Base-by-base conservation (phyloP, 805 yeast genomes). In the Teunomyces stri region DNA sequence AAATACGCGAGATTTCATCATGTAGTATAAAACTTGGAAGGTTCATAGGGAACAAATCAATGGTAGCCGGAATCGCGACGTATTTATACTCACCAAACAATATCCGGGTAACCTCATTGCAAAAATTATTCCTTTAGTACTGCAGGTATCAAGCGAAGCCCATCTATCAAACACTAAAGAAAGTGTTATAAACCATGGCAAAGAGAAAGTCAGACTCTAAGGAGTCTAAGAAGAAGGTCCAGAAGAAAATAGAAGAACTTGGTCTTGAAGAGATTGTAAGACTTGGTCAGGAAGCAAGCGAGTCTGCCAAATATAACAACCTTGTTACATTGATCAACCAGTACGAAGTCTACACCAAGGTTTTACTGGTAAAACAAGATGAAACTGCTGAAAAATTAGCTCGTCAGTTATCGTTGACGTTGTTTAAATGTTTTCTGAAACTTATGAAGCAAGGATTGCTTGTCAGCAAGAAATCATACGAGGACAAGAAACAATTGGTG, bases 21-120 rank as follows among this genome's bases (percentile, higher is more conserved):
- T 77, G 55, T 69, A 65, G 72, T 75, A 69, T 77, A 76, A 78
- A 79, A 79, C 82, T 79, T 79, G 80, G 84, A 81, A 79, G 82
- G 84, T 37, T 77, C 81, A 78, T 78, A 74, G 62, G 66, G 65
- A 54, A 60, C 56, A 51, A 46, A 34, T 62, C 61, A 60, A 48
- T 15, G 45, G 43, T 25, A 48, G 40, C 42, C 25, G 45, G 27
- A 33, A n/a, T 21, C 31, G 45, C 39, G 40, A 6, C 31, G 37
- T 35, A 15, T 42, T 48, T 62, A 45, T 61, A 61, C 60, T 59
- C 43, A 39, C 38, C 6, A 9, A 1, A 11, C 7, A 3, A 20
- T 35, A 40, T 55, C 54, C 62, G 66, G 64, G 64, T 59, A 62
- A 60, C 55, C 28, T 31, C 20, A 27, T 30, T 29, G 34, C 35